Percentiles rank a stretch among this genome's conserved stretches.
These are phyloP conservation scores for Candida taoyuanica DNA, from an alignment of 805 yeast genomes.

Conservation along the genomic window DNA sequence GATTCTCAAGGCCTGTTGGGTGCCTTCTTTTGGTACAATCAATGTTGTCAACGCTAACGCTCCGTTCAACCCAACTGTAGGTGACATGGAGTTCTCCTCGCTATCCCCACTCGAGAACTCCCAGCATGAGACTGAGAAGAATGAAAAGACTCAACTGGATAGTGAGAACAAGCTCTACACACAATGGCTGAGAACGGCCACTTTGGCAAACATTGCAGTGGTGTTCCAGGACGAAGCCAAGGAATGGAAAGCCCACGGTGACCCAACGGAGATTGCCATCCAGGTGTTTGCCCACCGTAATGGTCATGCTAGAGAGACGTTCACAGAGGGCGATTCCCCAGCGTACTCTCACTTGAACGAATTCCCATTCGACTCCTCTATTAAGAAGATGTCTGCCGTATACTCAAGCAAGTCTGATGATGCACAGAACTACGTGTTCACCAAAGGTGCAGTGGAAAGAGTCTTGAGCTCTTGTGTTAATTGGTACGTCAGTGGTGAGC, in stretches of 20 bases:
- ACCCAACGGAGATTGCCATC: constrained; percentile 86
- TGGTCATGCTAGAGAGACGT: constrained; percentile 40
- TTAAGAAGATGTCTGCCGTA: constrained; percentile 68
- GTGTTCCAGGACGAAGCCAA: constrained; percentile 45
- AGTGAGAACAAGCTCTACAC: constrained; percentile 13
- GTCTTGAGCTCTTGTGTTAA: constrained; percentile 49
- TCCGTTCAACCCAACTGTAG: constrained; percentile 61
- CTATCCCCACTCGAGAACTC: constrained; percentile 19
- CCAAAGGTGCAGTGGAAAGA: constrained; percentile 79
- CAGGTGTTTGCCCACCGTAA: constrained; percentile 70
- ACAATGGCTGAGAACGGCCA: constrained; percentile 59
- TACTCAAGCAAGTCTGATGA: constrained; percentile 35
- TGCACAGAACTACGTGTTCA: constrained; percentile 34
- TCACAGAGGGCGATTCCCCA: constrained; percentile 35
- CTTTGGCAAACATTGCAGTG: constrained; percentile 76
- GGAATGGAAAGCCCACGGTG: constrained; percentile 78
- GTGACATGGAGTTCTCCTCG: constrained; percentile 32
- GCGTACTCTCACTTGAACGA: constrained; percentile 45
- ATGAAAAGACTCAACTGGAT: constrained; percentile 1
- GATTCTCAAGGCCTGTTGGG: constrained; percentile 68
- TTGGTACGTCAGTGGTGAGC: constrained; percentile 41
- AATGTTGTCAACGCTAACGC: constrained; percentile 50
- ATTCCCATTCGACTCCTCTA: constrained; percentile 70
- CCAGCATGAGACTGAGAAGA: constrained; percentile 19
- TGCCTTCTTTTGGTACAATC: constrained; percentile 58